A percentile compares a stretch with the other conserved stretches of the same genome.
Evolutionary conservation across 768 basidiomycete genomes (phyloP).

Genomic region (Termitomyces sp.): DNA sequence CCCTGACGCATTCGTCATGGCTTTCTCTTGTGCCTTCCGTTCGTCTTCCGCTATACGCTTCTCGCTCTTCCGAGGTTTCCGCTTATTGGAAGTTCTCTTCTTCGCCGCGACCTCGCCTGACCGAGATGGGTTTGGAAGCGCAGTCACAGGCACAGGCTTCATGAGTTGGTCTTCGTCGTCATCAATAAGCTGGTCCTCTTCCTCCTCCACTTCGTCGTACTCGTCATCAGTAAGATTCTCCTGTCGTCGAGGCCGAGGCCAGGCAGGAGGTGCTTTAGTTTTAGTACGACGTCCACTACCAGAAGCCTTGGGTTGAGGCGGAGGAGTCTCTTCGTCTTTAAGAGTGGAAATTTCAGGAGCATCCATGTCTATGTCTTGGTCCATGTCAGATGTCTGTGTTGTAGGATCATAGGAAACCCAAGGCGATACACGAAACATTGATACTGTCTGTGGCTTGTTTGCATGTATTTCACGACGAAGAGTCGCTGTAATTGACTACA

Average conservation of each 20-base stretch:
- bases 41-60: conserved; percentile 39
- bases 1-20: conserved; percentile 27
- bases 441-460: conserved; percentile 31
- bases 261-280: conserved; percentile 13
- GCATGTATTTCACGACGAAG: conserved; percentile 28
- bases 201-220: conserved; percentile 61
- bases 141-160: conserved; percentile 26
- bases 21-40: conserved; percentile 43
- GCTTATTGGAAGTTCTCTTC: conserved; percentile 44
- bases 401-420: conserved; percentile 54
- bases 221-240: conserved; percentile 40
- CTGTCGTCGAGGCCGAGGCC: conserved; percentile 17
- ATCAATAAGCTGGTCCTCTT: conserved; percentile 80
- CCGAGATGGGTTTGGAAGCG: conserved; percentile 21
- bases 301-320: conserved; percentile 36
- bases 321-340: conserved; percentile 66
- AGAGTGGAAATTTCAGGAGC: conserved; percentile 81
- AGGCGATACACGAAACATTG: conserved; percentile 58
- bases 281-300: conserved; percentile 20
- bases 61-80: conserved; percentile 50
- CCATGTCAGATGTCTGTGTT: conserved; percentile 26
- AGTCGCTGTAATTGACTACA: conserved; percentile 8
- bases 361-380: conserved; percentile 62
- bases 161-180: conserved; percentile 39
- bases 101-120: conserved; percentile 38